These are phyloP conservation scores for Lactarius akahatsu DNA, from an alignment of 768 basidiomycete genomes.

Conservation along the genomic window DNA sequence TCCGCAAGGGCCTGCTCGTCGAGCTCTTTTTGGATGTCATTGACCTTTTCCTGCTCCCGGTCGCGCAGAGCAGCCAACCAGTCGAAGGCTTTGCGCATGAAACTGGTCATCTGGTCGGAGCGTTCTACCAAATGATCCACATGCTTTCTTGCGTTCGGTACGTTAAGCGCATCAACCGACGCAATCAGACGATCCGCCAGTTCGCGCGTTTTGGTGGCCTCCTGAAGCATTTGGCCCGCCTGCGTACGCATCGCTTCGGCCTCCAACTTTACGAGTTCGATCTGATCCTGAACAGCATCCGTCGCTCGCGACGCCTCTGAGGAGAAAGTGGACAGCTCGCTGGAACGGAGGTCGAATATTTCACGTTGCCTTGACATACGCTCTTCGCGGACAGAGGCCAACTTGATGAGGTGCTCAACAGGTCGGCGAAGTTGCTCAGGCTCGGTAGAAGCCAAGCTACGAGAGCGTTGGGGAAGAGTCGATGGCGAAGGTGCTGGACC, in stretches of 20 bases:
- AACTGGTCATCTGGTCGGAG: conserved; percentile 16
- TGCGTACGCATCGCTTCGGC: conserved; percentile 17
- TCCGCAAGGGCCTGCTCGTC: conserved; percentile 16
- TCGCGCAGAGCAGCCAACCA: conserved; percentile 3
- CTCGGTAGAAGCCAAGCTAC: background rate
- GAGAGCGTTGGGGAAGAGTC: background rate
- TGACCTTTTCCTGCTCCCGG: conserved; percentile 12
- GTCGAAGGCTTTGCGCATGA: conserved; percentile 11
- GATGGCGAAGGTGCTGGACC: background rate
- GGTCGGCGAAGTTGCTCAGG: conserved; percentile 8
- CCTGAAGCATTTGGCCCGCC: conserved; percentile 15
- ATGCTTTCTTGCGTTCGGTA: background rate
- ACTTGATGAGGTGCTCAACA: conserved; percentile 15
- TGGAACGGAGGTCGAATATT: conserved; percentile 12
- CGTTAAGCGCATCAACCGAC: conserved; percentile 7
- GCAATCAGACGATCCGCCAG: conserved; percentile 14
- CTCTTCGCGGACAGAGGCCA: conserved; percentile 18
- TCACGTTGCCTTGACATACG: conserved; percentile 9
- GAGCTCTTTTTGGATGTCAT: conserved; percentile 5
- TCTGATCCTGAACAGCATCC: conserved; percentile 8
- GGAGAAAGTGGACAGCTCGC: conserved; percentile 18
- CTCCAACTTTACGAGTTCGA: conserved; percentile 5
- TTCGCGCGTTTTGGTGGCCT: conserved; percentile 18
- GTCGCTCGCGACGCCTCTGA: conserved; percentile 2
- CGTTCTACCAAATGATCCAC: conserved; percentile 6